Conservation (phyloP, 2,329 filamentous ascomycete genomes). For the Fusarium tjaetaba region DNA sequence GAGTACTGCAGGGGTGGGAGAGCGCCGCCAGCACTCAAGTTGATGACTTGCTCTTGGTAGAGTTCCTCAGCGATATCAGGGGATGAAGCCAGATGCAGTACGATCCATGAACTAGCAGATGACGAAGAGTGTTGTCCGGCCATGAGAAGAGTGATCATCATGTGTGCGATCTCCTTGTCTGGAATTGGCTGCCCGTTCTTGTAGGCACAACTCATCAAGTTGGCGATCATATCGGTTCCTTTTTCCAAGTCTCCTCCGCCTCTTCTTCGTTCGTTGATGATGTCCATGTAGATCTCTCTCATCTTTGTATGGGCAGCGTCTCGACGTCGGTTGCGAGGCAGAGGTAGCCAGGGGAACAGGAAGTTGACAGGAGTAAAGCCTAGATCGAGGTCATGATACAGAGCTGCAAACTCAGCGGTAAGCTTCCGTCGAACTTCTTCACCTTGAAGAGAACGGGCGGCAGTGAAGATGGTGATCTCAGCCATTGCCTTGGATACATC, state of each 20-base stretch:
- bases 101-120: constrained; percentile 80
- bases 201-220: constrained; percentile 80
- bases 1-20: constrained; percentile 68
- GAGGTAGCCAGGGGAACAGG: constrained; percentile 79
- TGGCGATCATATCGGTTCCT: constrained; percentile 78
- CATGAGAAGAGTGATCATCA: constrained; percentile 90
- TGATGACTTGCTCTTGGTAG: constrained; percentile 70
- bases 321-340: constrained; percentile 78
- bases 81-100: constrained; percentile 76
- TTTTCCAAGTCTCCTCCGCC: constrained; percentile 51
- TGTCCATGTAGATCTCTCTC: constrained; percentile 75
- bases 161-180: constrained; percentile 81
- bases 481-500: constrained; percentile 75
- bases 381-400: constrained; percentile 81
- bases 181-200: constrained; percentile 76
- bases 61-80: constrained; percentile 77
- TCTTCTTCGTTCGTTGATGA: constrained; percentile 71
- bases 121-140: constrained; percentile 85
- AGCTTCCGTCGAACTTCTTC: constrained; percentile 79
- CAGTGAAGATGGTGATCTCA: constrained; percentile 85
- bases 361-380: constrained; percentile 87
- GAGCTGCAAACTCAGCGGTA: constrained; percentile 74
- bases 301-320: constrained; percentile 78
- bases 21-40: constrained; percentile 58
- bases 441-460: constrained; percentile 78